Evolutionary conservation across 768 basidiomycete species (phyloP).

Genomic region (Strobilomyces confusus): DNA sequence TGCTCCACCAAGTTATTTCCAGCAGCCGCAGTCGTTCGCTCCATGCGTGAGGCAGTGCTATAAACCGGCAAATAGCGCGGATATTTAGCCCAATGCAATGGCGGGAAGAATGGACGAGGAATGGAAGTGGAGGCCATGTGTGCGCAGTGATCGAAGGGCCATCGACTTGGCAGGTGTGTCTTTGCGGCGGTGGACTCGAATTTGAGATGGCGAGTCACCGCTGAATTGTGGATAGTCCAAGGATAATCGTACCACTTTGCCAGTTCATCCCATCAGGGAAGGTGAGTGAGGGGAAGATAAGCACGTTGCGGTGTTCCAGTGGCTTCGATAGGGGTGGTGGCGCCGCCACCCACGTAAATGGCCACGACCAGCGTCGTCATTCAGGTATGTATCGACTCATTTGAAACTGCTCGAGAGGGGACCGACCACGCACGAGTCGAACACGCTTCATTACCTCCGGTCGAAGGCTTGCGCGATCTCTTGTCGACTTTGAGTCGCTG

Average conservation of each 20-base stretch:
- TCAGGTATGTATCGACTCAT: not conserved
- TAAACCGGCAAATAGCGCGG: not conserved
- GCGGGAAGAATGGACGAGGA: not conserved
- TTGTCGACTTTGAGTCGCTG: constrained; percentile 4
- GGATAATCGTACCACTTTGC: too few relatives aligned
- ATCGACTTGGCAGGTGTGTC: constrained; percentile 1
- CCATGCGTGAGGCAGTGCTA: not conserved
- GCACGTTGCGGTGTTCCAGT: not conserved
- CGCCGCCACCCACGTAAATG: not conserved
- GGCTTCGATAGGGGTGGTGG: not conserved
- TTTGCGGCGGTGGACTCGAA: not conserved
- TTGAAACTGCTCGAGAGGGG: not conserved
- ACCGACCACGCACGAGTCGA: not conserved
- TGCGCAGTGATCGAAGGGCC: constrained; percentile 1
- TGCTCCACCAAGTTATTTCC: constrained; percentile 12
- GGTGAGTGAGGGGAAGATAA: not conserved
- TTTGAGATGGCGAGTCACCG: not conserved
- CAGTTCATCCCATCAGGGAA: not conserved
- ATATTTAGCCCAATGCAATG: constrained; percentile 8
- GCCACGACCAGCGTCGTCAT: too few relatives aligned
- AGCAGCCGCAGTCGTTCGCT: constrained; percentile 9
- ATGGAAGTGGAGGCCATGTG: constrained; percentile 5
- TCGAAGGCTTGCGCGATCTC: not conserved
- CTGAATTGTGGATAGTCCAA: not conserved
- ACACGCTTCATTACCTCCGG: not conserved